Conservation (phyloP, 2,329 filamentous ascomycete genomes). For the Chaetomium olivaceum region DNA sequence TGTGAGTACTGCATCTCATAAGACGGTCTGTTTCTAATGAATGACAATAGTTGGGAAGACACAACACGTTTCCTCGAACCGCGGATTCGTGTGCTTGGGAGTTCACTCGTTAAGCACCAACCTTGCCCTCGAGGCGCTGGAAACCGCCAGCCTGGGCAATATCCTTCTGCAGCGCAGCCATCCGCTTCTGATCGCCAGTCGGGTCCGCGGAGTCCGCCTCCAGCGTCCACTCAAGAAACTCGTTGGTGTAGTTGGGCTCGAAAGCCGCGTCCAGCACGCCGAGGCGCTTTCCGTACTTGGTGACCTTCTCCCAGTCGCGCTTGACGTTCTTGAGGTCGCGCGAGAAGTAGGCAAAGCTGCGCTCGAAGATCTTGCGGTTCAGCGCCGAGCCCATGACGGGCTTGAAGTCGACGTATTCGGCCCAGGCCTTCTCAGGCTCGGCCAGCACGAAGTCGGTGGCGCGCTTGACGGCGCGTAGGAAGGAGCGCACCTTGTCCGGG, state of each 20-base stretch:
- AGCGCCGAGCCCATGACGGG: slow-evolving; percentile 66
- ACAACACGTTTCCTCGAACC: neutral
- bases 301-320: slow-evolving; percentile 77
- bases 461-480: slow-evolving; percentile 71
- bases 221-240: slow-evolving; percentile 66
- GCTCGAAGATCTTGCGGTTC: slow-evolving; percentile 79
- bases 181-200: slow-evolving; percentile 71
- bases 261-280: slow-evolving; percentile 66
- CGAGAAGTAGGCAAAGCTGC: slow-evolving; percentile 75
- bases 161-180: slow-evolving; percentile 67
- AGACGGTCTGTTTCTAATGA: neutral
- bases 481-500: slow-evolving; percentile 64
- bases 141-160: slow-evolving; percentile 68
- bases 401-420: slow-evolving; percentile 71
- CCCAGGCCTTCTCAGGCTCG: slow-evolving; percentile 63
- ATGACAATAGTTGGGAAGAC: neutral
- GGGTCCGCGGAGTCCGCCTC: slow-evolving; percentile 67
- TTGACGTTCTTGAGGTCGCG: slow-evolving; percentile 72
- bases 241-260: slow-evolving; percentile 72
- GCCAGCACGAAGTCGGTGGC: slow-evolving; percentile 72
- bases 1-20: neutral
- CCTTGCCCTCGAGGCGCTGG: slow-evolving; percentile 41
- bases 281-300: slow-evolving; percentile 72
- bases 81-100: neutral
- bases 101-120: slow-evolving; percentile 2